Conservation (phyloP, 2,329 filamentous ascomycete species). For the Aureobasidium leucospermi region DNA sequence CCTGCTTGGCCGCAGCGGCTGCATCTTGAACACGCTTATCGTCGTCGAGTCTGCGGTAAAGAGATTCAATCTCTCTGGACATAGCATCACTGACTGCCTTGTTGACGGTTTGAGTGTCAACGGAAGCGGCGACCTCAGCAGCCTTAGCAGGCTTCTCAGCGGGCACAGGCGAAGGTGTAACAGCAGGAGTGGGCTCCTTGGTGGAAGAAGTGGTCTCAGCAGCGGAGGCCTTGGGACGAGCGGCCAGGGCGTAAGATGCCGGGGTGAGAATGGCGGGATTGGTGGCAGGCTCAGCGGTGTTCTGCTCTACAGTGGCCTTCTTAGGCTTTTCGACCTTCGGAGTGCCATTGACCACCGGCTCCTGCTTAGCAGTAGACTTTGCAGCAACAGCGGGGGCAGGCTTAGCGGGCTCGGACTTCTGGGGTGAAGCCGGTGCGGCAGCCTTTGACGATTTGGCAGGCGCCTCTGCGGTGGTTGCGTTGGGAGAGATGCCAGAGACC, state of each 20-base stretch:
- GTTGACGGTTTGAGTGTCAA: conserved; percentile 14
- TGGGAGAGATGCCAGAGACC: conserved; percentile 48
- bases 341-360: conserved; percentile 17
- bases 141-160: conserved; percentile 6
- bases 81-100: conserved; percentile 15
- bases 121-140: conserved; percentile 18
- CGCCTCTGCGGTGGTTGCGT: conserved; percentile 27
- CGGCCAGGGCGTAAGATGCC: conserved; percentile 37
- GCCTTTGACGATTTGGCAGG: conserved; percentile 23
- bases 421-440: conserved; percentile 19
- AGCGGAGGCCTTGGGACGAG: conserved; percentile 18
- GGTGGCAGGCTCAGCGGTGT: conserved; percentile 1
- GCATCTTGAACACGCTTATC: conserved; percentile 61
- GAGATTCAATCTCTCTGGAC: conserved; percentile 41
- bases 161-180: not conserved
- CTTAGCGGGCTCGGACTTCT: conserved; percentile 21
- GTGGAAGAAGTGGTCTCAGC: not conserved
- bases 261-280: conserved; percentile 28
- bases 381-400: conserved; percentile 16
- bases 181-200: not conserved
- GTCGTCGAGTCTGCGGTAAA: conserved; percentile 58
- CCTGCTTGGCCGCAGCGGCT: conserved; percentile 57
- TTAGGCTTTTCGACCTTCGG: conserved; percentile 17
- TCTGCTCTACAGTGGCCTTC: conserved; percentile 9
- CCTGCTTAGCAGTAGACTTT: conserved; percentile 19